Base-by-base conservation (phyloP, 2,329 filamentous ascomycete genomes). In the Venturia aucupariae region DNA sequence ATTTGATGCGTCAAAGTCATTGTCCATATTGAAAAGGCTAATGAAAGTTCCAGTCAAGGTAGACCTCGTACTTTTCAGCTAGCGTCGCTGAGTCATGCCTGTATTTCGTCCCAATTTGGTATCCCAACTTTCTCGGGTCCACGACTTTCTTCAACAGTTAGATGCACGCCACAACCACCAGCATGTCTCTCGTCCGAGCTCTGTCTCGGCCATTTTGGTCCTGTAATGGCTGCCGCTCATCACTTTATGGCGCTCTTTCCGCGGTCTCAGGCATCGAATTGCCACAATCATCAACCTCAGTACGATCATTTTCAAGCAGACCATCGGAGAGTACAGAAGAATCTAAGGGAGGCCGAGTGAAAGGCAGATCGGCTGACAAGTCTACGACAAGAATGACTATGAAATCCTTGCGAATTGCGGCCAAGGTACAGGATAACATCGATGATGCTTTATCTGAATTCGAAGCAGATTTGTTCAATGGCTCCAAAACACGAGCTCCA, bases 401-500 rank as follows among this genome's bases (percentile, higher is more conserved):
- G 24, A 5, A 24, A n/a, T 57, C 51, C 4, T 19, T n/a, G 30
- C 27, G 51, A 57, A 19, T 57, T 35, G 51, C 51, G 8, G 51
- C 27, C 5, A 35, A 35, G 30, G 51, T 10, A n/a, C 51, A 57
- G 51, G 51, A 57, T 27, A 57, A 57, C 8, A 57, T 57, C 30
- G 51, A 57, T 8, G 51, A 57, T 35, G 51, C 51, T 57, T 57
- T 57, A 35, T 57, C 51, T n/a, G 30, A 19, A 19, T 57, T 38
- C 51, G 51, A 57, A 35, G 51, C 51, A 13, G 51, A 35, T 57
- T 35, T 57, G 19, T 57, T 35, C 17, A 22, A 35, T 35, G 30
- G 8, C n/a, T 57, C 27, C 17, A 57, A 57, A 57, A 57, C 15
- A 11, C 27, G 51, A 32, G 51, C 51, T 57, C 51, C 51, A n/a